These are phyloP conservation scores for Annulohypoxylon truncatum DNA, from an alignment of 2,329 filamentous ascomycete species.

Conservation along the genomic window DNA sequence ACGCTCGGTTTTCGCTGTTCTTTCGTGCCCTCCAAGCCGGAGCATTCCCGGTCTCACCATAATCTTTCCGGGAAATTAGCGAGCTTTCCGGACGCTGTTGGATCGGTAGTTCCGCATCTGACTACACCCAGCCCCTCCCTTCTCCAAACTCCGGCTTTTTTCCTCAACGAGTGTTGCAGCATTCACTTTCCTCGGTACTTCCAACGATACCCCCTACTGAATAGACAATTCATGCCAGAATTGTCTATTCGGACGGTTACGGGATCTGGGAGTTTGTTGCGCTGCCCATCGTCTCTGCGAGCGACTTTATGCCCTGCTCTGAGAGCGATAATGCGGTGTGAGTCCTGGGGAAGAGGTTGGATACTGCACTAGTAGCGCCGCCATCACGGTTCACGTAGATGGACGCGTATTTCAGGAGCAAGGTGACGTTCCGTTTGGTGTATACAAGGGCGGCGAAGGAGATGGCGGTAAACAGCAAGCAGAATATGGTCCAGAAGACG, in stretches of 20 bases:
- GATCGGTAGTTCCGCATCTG: neutral
- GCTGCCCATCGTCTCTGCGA: slow-evolving; percentile 31
- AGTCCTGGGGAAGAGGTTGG: slow-evolving; percentile 18
- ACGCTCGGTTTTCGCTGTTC: neutral
- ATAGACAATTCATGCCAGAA: neutral
- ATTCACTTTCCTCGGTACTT: no score
- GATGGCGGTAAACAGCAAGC: slow-evolving; percentile 76
- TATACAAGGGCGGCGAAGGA: slow-evolving; percentile 76
- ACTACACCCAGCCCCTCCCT: neutral
- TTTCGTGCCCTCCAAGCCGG: neutral
- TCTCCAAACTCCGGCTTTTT: neutral
- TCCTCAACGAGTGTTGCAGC: neutral
- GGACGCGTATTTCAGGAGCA: slow-evolving; percentile 55
- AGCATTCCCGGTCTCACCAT: neutral
- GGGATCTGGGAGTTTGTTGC: slow-evolving; percentile 33
- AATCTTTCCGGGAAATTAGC: neutral
- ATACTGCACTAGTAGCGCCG: slow-evolving; percentile 1
- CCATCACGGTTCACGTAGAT: slow-evolving; percentile 17
- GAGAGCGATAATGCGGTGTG: slow-evolving; percentile 4
- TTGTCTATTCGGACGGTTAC: neutral
- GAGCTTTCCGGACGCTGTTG: neutral
- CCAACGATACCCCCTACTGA: neutral
- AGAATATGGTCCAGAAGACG: slow-evolving; percentile 80
- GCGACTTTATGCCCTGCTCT: slow-evolving; percentile 26
- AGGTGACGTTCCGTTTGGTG: slow-evolving; percentile 72